These are phyloP conservation scores for Diospyros kaki DNA, from an alignment of 148 eudicot species.

Conservation along the genomic window DNA sequence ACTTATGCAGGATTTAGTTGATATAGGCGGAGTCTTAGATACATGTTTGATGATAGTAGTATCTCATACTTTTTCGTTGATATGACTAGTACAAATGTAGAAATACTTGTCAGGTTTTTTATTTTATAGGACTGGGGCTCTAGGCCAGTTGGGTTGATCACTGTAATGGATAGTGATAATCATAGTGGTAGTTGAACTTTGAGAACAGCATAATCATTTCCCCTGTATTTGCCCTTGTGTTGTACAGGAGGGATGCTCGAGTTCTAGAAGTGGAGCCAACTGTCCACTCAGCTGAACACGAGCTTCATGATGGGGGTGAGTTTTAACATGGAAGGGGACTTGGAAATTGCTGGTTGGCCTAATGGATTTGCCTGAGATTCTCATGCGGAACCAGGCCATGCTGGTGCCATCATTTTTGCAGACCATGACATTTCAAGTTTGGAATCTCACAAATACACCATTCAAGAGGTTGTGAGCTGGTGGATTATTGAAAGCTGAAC, in stretches of 20 bases:
- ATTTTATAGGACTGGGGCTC: too few species aligned
- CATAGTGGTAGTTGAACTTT: slow-evolving; percentile 20
- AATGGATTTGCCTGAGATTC: slow-evolving; percentile 29
- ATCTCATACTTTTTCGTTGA: too few species aligned
- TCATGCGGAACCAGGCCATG: slow-evolving; percentile 33
- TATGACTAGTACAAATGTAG: too few species aligned
- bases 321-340: slow-evolving; percentile 19
- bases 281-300: slow-evolving; percentile 18
- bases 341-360: slow-evolving; percentile 23
- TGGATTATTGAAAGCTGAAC: slow-evolving; percentile 3
- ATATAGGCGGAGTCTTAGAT: background rate
- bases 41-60: too few species aligned
- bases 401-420: slow-evolving; percentile 12
- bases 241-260: too few species aligned
- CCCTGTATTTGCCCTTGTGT: too few species aligned
- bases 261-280: too few species aligned
- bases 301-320: slow-evolving; percentile 26
- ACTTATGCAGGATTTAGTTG: background rate
- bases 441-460: slow-evolving; percentile 1
- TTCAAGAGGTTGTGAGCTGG: slow-evolving; percentile 1
- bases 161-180: too few species aligned
- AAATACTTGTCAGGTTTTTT: too few species aligned
- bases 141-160: too few species aligned
- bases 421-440: background rate
- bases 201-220: too few species aligned